phyloP scores from a whole-genome alignment of 176 grass and related monocot genomes.

The Miscanthus lutarioriparius region DNA sequence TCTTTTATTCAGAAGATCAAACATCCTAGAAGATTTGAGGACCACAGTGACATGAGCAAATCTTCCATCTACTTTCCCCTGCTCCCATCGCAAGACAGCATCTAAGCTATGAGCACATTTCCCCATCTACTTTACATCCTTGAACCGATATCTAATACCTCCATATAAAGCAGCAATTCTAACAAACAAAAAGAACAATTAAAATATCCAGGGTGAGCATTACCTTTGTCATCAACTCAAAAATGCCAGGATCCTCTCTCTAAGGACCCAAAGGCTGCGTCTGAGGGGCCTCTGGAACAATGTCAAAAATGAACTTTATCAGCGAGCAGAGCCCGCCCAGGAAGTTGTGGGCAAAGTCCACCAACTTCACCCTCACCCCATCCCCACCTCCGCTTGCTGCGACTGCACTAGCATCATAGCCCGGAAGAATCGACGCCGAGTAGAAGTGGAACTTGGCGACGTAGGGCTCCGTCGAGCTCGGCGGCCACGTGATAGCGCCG shows the following conservation, averaged over 20 bases:
- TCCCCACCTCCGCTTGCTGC: neutral
- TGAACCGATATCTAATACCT: slow-evolving; percentile 10
- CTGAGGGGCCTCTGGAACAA: slow-evolving; percentile 43
- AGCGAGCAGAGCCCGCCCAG: slow-evolving; percentile 77
- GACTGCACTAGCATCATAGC: slow-evolving; percentile 58
- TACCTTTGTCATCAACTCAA: slow-evolving; percentile 25
- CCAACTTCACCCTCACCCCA: slow-evolving; percentile 63
- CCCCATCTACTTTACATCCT: neutral
- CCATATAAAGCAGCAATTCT: slow-evolving; percentile 25
- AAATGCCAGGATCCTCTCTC: slow-evolving; percentile 8
- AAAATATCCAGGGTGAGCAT: neutral
- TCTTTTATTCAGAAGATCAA: neutral
- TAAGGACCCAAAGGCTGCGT: neutral
- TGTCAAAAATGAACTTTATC: slow-evolving; percentile 66
- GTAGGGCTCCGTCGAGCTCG: slow-evolving; percentile 49
- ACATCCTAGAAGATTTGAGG: neutral
- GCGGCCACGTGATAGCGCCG: slow-evolving; percentile 71
- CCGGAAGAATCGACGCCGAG: slow-evolving; percentile 66
- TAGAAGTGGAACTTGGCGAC: slow-evolving; percentile 88
- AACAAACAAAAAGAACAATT: slow-evolving; percentile 21
- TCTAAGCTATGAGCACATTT: neutral
- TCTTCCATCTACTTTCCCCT: neutral
- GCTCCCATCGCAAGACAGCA: neutral
- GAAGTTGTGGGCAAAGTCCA: slow-evolving; percentile 96
- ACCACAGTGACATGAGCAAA: neutral